These are phyloP conservation scores for Globisporangium lucens DNA, from an alignment of 352 stramenopile species.

Conservation along the genomic window DNA sequence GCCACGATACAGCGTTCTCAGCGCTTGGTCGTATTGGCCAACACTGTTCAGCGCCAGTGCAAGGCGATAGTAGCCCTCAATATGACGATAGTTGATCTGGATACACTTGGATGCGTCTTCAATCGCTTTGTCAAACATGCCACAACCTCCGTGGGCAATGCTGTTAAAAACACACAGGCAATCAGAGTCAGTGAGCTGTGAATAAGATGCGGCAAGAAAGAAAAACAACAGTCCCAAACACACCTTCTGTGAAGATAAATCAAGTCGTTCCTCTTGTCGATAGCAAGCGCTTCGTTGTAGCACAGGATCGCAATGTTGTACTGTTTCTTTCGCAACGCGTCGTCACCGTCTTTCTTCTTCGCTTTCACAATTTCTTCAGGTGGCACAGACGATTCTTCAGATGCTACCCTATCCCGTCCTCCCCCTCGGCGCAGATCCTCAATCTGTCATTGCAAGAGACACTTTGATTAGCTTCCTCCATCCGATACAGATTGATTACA, in stretches of 20 bases:
- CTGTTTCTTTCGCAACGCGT: conserved; percentile 48
- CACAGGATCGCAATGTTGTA: conserved; percentile 40
- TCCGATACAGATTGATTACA: not conserved
- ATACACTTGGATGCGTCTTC: conserved; percentile 58
- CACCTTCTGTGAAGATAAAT: conserved; percentile 50
- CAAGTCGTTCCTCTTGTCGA: conserved; percentile 51
- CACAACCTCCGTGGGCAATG: conserved; percentile 39
- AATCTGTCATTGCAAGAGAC: conserved; percentile 5
- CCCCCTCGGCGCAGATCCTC: conserved; percentile 14
- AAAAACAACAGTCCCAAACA: not conserved
- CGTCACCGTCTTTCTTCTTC: conserved; percentile 38
- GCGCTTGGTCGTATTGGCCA: conserved; percentile 44
- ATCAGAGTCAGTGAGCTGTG: not conserved
- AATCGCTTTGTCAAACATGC: conserved; percentile 36
- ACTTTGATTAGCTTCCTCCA: not conserved
- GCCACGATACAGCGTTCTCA: conserved; percentile 49
- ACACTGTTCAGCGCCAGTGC: conserved; percentile 42
- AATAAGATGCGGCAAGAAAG: not conserved
- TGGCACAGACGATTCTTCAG: conserved; percentile 24
- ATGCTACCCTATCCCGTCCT: conserved; percentile 22
- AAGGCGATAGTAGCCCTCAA: conserved; percentile 55
- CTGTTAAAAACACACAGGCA: conserved; percentile 10
- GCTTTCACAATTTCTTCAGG: conserved; percentile 16
- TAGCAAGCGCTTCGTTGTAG: conserved; percentile 45
- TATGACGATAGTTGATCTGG: conserved; percentile 55